A percentile compares a stretch with the other conserved stretches of the same genome.
Evolutionary conservation across 495 filamentous ascomycete species (phyloP).

Genomic region (Acidomyces sp.): DNA sequence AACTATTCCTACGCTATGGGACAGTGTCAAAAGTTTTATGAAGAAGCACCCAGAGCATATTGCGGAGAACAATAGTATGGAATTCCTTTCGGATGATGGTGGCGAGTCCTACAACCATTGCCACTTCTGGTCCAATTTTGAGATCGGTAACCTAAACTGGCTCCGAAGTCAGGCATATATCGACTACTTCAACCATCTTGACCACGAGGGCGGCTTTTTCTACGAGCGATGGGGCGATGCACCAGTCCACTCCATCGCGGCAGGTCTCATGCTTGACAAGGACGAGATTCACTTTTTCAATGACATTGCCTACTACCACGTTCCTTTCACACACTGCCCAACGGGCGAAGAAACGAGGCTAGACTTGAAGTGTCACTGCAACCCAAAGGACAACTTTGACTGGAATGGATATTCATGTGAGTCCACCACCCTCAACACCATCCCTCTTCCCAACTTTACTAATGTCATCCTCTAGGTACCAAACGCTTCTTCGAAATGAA

Average conservation of each 20-base stretch:
- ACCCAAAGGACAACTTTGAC: constrained; percentile 94
- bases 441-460: too few species aligned
- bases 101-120: constrained; percentile 85
- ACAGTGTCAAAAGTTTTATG: constrained; percentile 84
- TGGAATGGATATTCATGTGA: constrained; percentile 95
- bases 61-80: constrained; percentile 70
- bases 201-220: constrained; percentile 46
- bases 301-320: constrained; percentile 95
- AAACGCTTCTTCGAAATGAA: constrained; percentile 72
- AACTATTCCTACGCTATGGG: constrained; percentile 93
- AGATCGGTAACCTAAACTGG: constrained; percentile 49
- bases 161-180: constrained; percentile 43
- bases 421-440: constrained; percentile 20
- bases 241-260: constrained; percentile 79
- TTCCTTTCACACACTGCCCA: constrained; percentile 97
- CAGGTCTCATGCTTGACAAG: constrained; percentile 70
- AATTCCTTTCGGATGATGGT: constrained; percentile 78
- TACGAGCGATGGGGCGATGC: constrained; percentile 53
- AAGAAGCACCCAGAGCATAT: constrained; percentile 79
- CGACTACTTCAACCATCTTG: constrained; percentile 45
- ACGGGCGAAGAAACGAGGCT: constrained; percentile 66
- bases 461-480: constrained; percentile 43
- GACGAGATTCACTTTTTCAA: constrained; percentile 97
- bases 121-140: constrained; percentile 66
- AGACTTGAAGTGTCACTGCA: constrained; percentile 81